A percentile compares a stretch with the other conserved stretches of the same genome.
phyloP scores from a whole-genome alignment of 306 rosid genomes.

The Betula pendula region DNA sequence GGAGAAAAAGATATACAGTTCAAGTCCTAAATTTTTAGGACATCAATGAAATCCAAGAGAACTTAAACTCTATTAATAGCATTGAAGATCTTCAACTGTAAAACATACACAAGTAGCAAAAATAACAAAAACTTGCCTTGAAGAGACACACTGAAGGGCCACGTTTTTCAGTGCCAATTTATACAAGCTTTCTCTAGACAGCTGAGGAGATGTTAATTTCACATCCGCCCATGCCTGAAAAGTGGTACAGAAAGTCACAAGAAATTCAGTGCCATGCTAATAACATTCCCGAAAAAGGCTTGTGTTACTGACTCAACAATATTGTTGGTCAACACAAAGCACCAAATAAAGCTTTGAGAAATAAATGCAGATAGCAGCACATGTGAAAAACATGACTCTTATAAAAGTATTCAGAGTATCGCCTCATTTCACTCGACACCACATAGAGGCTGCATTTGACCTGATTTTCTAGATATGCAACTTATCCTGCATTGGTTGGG shows the following conservation, averaged over 20 bases:
- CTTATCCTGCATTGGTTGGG: no score
- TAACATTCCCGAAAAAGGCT: not conserved
- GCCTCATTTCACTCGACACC: not conserved
- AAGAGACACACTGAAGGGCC: constrained; percentile 53
- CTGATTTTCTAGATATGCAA: not conserved
- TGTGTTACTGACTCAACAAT: not conserved
- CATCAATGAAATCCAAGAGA: not conserved
- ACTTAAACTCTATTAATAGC: not conserved
- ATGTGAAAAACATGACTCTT: not conserved
- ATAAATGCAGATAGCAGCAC: not conserved
- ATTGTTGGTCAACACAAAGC: not conserved
- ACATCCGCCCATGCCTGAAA: constrained; percentile 87
- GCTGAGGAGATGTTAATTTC: constrained; percentile 87
- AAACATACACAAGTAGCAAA: not conserved
- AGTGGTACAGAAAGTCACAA: constrained; percentile 1
- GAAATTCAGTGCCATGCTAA: not conserved
- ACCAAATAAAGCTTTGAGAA: not conserved
- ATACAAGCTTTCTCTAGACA: constrained; percentile 69
- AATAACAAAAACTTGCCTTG: constrained; percentile 48
- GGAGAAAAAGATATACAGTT: not conserved
- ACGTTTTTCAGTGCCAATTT: constrained; percentile 63
- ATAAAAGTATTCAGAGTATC: not conserved
- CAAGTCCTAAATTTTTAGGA: not conserved
- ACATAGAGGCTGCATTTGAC: not conserved
- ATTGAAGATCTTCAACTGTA: not conserved